Evolutionary conservation across 2,329 filamentous ascomycete species (phyloP), one percentile per base, ranked within the genome.

Genomic region (Byssothecium circinans): DNA sequence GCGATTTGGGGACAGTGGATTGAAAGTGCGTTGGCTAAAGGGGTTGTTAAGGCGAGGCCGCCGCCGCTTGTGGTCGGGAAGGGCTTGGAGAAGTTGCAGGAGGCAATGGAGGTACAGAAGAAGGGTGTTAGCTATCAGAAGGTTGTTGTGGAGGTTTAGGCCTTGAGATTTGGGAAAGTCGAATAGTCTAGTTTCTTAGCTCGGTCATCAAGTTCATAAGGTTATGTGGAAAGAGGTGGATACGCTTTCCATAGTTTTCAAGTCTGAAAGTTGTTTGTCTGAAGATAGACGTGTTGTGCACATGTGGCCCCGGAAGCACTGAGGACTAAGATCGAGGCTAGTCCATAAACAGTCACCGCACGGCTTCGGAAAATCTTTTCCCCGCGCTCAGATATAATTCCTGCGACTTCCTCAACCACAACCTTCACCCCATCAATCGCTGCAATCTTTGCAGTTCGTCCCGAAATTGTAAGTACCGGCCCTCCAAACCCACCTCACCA

Each of bases 41-140:
- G 68, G 3, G 51, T 45, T 11, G 46, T 69, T 22, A 67, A 67
- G 54, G 61, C 66, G 12, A 53, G 58, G 43, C 67, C 65, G 15
- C 58, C 64, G 20, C 54, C 68, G 15, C 55, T 62, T 11, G 61
- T 69, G 8, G 49, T 69, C 19, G 52, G 59, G 27, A 59, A 60
- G 22, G 66, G 67, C 5, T 45, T 67, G 18, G 64, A 65, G 6
- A 54, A 49, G 34, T 49, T 64, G 3, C 61, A 67, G 50, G 57
- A 63, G 41, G 68, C 55, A 4, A 49, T 63, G 35, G 58, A 64
- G 36, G 48, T 47, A 45, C 55, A 64, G 47, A 65, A 60, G 52
- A 55, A 63, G 44, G 67, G 65, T 8, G 60, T 69, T 18, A 69
- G 65, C 44, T 69, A 64, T 44, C 53, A 52, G n/a, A 69, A 68